Base-by-base conservation (phyloP, 345 rosid species). In the Hypericum perforatum region DNA sequence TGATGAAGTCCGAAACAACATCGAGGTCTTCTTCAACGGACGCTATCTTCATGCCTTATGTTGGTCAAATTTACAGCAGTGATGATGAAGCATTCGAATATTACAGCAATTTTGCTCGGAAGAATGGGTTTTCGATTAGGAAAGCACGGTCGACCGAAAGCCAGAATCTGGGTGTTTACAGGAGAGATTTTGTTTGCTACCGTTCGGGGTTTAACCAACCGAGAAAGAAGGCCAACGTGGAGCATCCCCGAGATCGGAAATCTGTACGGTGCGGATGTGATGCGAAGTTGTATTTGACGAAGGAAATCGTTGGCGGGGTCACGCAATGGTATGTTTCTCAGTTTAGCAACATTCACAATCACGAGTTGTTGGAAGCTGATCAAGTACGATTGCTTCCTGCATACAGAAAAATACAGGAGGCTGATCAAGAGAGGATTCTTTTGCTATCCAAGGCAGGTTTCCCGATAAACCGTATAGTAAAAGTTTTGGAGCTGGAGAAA, bases 201-300 rank as follows among this genome's bases (percentile, higher is more conserved):
- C 87, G 98, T 15, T 87, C 98, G 58, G 98, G 96, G 39, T 91
- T 87, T 64, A 85, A 85, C 65, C 96, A 85, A 55, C 92, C 96
- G 2, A 66, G 98, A 38, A 91, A 91, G 76, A 87, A 85, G 77
- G 82, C 86, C 16, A 76, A 82, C 32, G 98, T 82, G 9, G 95
- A 82, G 70, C 98, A 85, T 61, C 98, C 89, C 6, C 69, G 98
- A n/a, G 98, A 87, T 45, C 79, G 96, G 41, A 87, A 87, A 56
- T 91, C 96, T 0, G 92, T 87, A 45, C 75, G 98, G 9, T 87
- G 96, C 52, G 98, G 98, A 46, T 91, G 98, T 51, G 98, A 91
- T 73, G 86, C 90, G 5, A 91, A 91, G 66, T 46, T 91, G 40
- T 91, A 87, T 67, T 60, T 91, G 65, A 82, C 90, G 4, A 87